Percentiles rank a stretch among this genome's conserved stretches.
These are phyloP conservation scores for Mycena metata DNA, from an alignment of 768 basidiomycete genomes.

Conservation along the genomic window DNA sequence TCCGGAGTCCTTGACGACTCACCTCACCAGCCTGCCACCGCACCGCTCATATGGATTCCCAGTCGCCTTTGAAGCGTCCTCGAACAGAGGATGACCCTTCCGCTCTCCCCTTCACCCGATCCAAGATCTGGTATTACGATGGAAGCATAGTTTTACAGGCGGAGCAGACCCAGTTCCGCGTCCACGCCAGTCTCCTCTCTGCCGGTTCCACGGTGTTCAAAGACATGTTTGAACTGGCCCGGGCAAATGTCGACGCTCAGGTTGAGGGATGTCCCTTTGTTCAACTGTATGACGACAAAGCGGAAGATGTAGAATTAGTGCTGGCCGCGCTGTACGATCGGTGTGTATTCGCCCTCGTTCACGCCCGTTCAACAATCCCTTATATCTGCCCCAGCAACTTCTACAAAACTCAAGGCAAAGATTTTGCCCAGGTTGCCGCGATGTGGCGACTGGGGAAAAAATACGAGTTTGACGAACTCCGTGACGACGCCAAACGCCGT, in stretches of 20 bases:
- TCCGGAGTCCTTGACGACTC: too few species aligned
- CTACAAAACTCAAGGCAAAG: not conserved
- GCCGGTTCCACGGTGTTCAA: constrained; percentile 11
- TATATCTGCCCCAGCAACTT: not conserved
- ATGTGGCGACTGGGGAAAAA: constrained; percentile 22
- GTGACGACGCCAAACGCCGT: not conserved
- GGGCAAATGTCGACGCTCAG: not conserved
- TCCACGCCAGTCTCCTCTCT: constrained; percentile 19
- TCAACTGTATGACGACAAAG: constrained; percentile 14
- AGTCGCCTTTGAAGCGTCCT: too few species aligned
- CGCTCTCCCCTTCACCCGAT: too few species aligned
- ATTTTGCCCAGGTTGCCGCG: not conserved
- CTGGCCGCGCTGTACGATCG: constrained; percentile 17
- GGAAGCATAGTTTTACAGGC: constrained; percentile 1
- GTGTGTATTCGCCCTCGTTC: not conserved
- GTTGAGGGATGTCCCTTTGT: constrained; percentile 11
- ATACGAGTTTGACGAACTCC: constrained; percentile 18
- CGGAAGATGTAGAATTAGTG: constrained; percentile 2
- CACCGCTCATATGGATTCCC: too few species aligned
- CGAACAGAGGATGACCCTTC: too few species aligned
- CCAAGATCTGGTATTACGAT: too few species aligned
- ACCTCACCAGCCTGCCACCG: too few species aligned
- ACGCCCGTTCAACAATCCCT: not conserved
- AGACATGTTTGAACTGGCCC: constrained; percentile 18
- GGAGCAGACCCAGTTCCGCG: constrained; percentile 4